phyloP scores from a whole-genome alignment of 2,329 filamentous ascomycete species.

The Calonectria crousiana region DNA sequence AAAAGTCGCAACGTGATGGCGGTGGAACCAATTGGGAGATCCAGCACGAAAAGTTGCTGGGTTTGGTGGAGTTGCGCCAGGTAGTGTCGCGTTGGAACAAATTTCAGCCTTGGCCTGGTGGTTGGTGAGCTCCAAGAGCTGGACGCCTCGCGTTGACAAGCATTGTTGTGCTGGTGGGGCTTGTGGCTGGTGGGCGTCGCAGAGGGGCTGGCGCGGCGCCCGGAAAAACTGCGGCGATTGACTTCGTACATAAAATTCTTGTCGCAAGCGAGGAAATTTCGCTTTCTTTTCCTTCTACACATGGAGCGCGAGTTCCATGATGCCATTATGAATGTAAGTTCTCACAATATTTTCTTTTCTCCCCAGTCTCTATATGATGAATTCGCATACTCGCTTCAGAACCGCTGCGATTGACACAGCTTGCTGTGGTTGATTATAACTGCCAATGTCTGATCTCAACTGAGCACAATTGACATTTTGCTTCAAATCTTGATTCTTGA shows the following conservation, averaged over 20 bases:
- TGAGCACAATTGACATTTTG: slow-evolving; percentile 25
- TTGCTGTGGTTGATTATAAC: slow-evolving; percentile 58
- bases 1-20: slow-evolving; percentile 25
- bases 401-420: slow-evolving; percentile 64
- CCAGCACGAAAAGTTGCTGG: slow-evolving; percentile 41
- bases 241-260: slow-evolving; percentile 37
- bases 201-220: neutral
- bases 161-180: slow-evolving; percentile 15
- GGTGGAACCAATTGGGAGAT: slow-evolving; percentile 42
- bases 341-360: neutral
- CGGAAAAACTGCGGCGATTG: slow-evolving; percentile 39
- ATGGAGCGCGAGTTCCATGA: slow-evolving; percentile 48
- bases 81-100: slow-evolving; percentile 48
- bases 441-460: slow-evolving; percentile 54
- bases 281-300: slow-evolving; percentile 31
- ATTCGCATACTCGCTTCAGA: slow-evolving; percentile 59
- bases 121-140: slow-evolving; percentile 37
- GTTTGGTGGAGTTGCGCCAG: slow-evolving; percentile 43
- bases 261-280: slow-evolving; percentile 15
- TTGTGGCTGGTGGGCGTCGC: slow-evolving; percentile 32
- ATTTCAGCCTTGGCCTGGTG: slow-evolving; percentile 48
- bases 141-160: slow-evolving; percentile 26
- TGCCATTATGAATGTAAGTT: slow-evolving; percentile 56
- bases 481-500: slow-evolving; percentile 19
- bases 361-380: slow-evolving; percentile 53